Base-by-base conservation (phyloP, 1,139 yeast genomes). In the Geotrichum histeridarum region DNA sequence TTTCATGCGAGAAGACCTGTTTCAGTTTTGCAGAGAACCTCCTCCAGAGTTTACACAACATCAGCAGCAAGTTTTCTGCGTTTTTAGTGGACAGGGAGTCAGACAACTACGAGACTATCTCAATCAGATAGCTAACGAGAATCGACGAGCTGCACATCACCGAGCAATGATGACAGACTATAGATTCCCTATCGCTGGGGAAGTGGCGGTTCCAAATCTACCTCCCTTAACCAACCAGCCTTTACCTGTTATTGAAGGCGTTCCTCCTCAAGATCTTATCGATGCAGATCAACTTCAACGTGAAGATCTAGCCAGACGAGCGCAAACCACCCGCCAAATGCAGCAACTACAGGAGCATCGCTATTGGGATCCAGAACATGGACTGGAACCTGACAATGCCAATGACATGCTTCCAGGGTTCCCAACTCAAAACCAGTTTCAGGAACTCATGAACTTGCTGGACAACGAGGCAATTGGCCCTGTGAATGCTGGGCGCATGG, bases 31-130 rank as follows among this genome's bases (percentile, higher is more conserved):
- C 67, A 83, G 99, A 37, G 87, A 85, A 12, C 95, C 98, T 1
- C 99, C 99, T 2, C 82, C 88, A 12, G 98, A 91, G 64, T 91
- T 93, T 67, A 90, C 86, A 56, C 90, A 84, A 57, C 86, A 85
- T 63, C 99, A 93, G 70, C 84, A 84, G 62, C 80, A 84, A 17
- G 79, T 88, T 52, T 93, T 93, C 65, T 93, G 99, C 71, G 99
- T 93, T 8, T 93, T 90, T 66, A 84, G 95, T 39, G 98, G 98
- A 0, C 82, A 80, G 60, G 98, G 97, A 4, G 97, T 93, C 15
- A 80, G 75, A 53, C 80, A 79, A 58, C 75, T 89, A 59, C 79
- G 95, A 58, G 80, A 80, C 49, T 83, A 84, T 64, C 74, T 88
- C 49, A 77, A 75, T 64, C 27, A n/a, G 22, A n/a, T 42, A 12